Base-by-base conservation (phyloP, 1,284 basidiomycete species). In the Irpex lacteus region DNA sequence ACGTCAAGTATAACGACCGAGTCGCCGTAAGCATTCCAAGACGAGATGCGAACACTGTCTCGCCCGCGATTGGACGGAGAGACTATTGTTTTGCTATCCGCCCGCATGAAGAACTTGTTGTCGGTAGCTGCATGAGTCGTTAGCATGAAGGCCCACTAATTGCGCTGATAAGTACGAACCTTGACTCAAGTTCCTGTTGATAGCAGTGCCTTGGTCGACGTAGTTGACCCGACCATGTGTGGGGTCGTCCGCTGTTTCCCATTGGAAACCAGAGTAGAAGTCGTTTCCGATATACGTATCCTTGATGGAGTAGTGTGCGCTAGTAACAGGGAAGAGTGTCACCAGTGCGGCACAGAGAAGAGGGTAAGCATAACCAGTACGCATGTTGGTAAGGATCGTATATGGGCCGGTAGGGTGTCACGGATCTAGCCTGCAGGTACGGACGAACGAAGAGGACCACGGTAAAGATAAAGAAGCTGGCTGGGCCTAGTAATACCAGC, bases 191-290 rank as follows among this genome's bases (percentile, higher is more conserved):
- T 82, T 82, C 1, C 70, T 69, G 4, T 54, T 37, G 13, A 71
- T 62, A 1, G 84, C 81, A 2, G 77, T 77, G n/a, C 60, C 49
- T 66, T 77, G 67, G 69, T 80, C 74, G 52, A 85, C 79, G 64
- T 81, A 87, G 73, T 86, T 82, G 62, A 83, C 82, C 61, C 81
- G 76, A 13, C 85, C 85, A 68, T 85, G 82, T 0, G 85, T 86
- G 2, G 84, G 85, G 69, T 87, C 85, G 61, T 80, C 70, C 37
- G 74, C 67, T 11, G 78, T 81, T 66, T 82, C 77, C 79, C 81
- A 86, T 6, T 69, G 71, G 74, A 80, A 86, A 1, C 67, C 68
- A 8, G 75, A 61, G 68, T 80, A 76, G 68, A 86, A 86, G 61
- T 76, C 76, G 8, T 65, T 0, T 19, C 83, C 84, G 19, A 74